phyloP scores from a whole-genome alignment of 23 red algal genomes.

The Gracilariopsis chorda region DNA sequence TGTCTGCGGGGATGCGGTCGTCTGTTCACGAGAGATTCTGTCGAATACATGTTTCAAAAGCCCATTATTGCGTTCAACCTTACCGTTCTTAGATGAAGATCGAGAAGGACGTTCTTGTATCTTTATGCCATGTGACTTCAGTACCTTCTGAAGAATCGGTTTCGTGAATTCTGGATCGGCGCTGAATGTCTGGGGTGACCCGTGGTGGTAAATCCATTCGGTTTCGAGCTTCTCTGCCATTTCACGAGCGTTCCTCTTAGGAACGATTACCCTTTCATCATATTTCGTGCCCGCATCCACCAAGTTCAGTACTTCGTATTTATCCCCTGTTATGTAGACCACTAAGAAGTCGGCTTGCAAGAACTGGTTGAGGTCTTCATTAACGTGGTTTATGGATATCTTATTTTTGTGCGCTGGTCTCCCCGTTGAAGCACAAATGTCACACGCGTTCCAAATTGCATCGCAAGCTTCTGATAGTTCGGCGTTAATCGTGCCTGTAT shows the following conservation, averaged over 20 bases:
- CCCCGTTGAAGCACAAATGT: background rate
- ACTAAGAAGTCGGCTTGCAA: background rate
- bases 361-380: background rate
- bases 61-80: conserved; percentile 29
- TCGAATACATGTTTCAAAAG: background rate
- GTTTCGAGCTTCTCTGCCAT: background rate
- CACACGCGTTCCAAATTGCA: background rate
- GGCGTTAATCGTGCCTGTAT: background rate
- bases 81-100: conserved; percentile 18
- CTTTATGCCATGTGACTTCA: background rate
- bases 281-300: background rate
- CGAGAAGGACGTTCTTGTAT: background rate
- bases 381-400: background rate
- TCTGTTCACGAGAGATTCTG: background rate
- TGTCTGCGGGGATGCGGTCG: background rate
- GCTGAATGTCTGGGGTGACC: conserved; percentile 3
- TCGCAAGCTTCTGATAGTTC: background rate
- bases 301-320: background rate
- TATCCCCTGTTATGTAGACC: background rate
- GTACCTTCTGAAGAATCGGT: background rate
- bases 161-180: background rate
- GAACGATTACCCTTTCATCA: background rate
- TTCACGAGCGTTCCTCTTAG: background rate
- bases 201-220: conserved; percentile 51
- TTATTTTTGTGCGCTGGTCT: background rate